Evolutionary conservation across 805 yeast genomes (phyloP), one percentile per base, ranked within the genome.

Genomic region (Ogataea wickerhamii): DNA sequence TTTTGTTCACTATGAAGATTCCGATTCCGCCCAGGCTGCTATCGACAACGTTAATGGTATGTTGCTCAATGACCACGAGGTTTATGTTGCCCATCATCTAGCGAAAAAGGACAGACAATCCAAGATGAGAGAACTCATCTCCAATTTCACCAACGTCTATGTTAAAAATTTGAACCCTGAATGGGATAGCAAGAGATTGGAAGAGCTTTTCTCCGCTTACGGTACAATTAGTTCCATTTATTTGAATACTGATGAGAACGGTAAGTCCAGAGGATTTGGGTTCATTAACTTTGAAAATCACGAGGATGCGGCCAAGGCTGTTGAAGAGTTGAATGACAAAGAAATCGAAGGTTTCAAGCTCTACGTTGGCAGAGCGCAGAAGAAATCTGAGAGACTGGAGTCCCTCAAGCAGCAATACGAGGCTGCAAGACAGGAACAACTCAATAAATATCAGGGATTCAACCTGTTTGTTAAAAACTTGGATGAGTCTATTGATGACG

Each of bases 361-460:
- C 51, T 93, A 80, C 67, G 98, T 91, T 60, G 96, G 97, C 60
- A 87, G 98, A 71, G 98, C 98, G 55, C 98, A 93, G 76, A 91
- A 88, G 88, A 91, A 88, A 80, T 77, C 85, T 69, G 98, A 93
- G 79, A 89, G 98, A 76, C 69, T 82, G 62, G 95, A 87, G 73
- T 95, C 88, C 71, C 84, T 93, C 68, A 87, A 85, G 76, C 83
- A 82, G 71, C 95, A 87, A 73, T 82, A 87, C 73, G 98, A 93
- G 71, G 78, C 85, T 54, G 82, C 84, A 55, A 82, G 95, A 66
- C 76, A 84, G 65, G 98, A 93, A 74, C 87, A 87, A 68, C 71
- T 87, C 63, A 79, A 82, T 62, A 89, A 91, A 73, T 88, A 84
- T 78, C 97, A 89, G 74, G 98, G 97, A 67, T 95, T 89, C 55